Base-by-base conservation (phyloP, 1,284 basidiomycete species). In the Austroboletus niveus region DNA sequence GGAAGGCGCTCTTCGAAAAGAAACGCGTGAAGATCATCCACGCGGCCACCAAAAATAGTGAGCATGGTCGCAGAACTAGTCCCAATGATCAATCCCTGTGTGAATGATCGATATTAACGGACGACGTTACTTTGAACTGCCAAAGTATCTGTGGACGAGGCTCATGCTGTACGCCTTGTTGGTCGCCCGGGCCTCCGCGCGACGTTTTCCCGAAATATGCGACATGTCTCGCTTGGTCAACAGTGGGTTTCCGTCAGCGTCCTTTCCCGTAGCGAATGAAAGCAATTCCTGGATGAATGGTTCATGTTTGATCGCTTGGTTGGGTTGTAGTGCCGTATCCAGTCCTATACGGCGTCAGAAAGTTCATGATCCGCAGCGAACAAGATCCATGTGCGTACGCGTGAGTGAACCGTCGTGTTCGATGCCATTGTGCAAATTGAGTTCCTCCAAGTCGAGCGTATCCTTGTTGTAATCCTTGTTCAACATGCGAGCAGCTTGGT, bases 361-460 rank as follows among this genome's bases (percentile, higher is more conserved):
- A 39, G 22, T 39, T 22, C 32, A 9, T 24, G 11, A 40, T 24
- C 3, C 22, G 5, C 12, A n/a, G 22, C 10, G 10, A 29, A 12
- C 22, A 20, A 20, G 15, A n/a, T 17, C 3, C 11, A 46, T 22
- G 15, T 31, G 75, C 81, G 47, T 64, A 89, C 88, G 79, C 35
- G 78, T 77, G 27, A 90, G 71, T 3, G 86, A 89, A 0, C 73
- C 87, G 57, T 90, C 88, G 58, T 90, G 88, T 59, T 90, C 87
- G 52, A 90, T 90, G 10, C 82, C 83, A 56, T 89, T 89, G 65
- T 90, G 88, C 30, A 84, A 64, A 59, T 78, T 75, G 35, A 90
- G 72, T 46, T 89, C 87, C 12, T 71, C 66, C 22, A 90, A 72
- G 60, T 89, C 78, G 56, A 87, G 80, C 5, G 71, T 79, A 52